Conservation (phyloP, 768 basidiomycete genomes). For the Mrakia hoshinonis region DNA sequence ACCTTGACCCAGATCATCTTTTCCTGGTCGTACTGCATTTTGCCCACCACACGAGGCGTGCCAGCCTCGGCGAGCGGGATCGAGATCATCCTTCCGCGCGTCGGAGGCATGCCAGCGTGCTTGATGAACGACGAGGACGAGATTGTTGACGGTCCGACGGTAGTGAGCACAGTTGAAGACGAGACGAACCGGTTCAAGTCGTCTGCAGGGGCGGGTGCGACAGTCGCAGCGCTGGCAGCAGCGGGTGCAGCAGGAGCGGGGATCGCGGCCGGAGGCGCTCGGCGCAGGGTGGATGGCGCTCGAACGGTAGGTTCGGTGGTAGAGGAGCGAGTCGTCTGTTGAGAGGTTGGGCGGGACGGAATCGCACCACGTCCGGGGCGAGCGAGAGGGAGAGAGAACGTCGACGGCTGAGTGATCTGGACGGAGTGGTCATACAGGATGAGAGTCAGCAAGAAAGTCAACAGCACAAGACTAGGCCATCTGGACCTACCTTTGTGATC, state of each 20-base stretch:
- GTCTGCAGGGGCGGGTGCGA: constrained; percentile 43
- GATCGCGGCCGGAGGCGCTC: constrained; percentile 45
- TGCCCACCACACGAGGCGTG: constrained; percentile 49
- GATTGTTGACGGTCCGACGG: constrained; percentile 50
- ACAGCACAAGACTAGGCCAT: neutral
- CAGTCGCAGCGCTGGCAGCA: constrained; percentile 29
- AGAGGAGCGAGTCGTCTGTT: neutral
- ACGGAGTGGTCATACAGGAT: too few relatives aligned
- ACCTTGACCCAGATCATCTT: constrained; percentile 79
- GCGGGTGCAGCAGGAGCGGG: constrained; percentile 4
- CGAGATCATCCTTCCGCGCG: constrained; percentile 46
- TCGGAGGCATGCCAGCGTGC: constrained; percentile 37
- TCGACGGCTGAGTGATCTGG: neutral
- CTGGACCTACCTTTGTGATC: neutral
- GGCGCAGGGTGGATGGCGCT: constrained; percentile 1
- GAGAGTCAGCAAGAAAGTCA: neutral
- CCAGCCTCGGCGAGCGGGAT: constrained; percentile 64
- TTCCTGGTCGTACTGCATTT: constrained; percentile 76
- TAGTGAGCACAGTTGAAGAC: constrained; percentile 53
- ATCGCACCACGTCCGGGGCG: constrained; percentile 4
- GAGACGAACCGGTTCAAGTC: constrained; percentile 85
- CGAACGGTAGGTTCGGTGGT: constrained; percentile 1
- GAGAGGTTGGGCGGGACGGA: constrained; percentile 13
- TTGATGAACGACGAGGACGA: constrained; percentile 78
- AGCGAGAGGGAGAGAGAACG: neutral